These are phyloP conservation scores for Alternaria panax DNA, from an alignment of 2,329 filamentous ascomycete genomes.

Conservation along the genomic window DNA sequence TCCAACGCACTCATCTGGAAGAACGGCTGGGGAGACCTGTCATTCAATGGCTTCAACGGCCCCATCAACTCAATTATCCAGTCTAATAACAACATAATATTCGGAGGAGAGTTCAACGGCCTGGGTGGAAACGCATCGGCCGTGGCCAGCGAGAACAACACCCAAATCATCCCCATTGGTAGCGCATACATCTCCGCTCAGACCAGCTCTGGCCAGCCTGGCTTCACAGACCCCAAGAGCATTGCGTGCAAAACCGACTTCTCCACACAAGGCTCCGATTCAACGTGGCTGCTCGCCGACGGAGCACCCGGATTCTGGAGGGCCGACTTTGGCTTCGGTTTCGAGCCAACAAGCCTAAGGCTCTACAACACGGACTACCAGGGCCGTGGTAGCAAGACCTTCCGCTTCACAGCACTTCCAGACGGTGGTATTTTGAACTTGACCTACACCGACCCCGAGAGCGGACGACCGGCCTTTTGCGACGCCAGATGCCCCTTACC, in stretches of 20 bases:
- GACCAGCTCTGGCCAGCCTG: constrained; percentile 66
- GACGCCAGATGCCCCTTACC: constrained; percentile 87
- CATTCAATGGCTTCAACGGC: constrained; percentile 94
- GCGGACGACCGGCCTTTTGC: constrained; percentile 73
- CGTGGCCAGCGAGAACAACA: constrained; percentile 69
- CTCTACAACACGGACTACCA: constrained; percentile 87
- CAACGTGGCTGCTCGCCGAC: constrained; percentile 83
- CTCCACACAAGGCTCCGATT: constrained; percentile 69
- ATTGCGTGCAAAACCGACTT: constrained; percentile 80
- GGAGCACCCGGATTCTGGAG: constrained; percentile 80
- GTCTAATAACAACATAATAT: constrained; percentile 84
- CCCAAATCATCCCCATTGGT: constrained; percentile 83
- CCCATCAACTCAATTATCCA: constrained; percentile 86
- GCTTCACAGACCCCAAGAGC: constrained; percentile 77
- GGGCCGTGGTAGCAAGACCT: constrained; percentile 86
- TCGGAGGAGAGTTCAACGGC: constrained; percentile 88
- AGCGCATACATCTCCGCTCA: constrained; percentile 76
- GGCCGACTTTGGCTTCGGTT: constrained; percentile 82
- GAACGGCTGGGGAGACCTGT: constrained; percentile 75
- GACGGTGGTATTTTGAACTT: constrained; percentile 95
- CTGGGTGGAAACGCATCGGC: constrained; percentile 80
- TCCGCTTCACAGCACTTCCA: constrained; percentile 83
- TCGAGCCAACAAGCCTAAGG: constrained; percentile 84
- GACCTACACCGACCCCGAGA: constrained; percentile 79
- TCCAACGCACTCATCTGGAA: constrained; percentile 90